Evolutionary conservation across 1,139 yeast species (phyloP).

Genomic region (Magnusiomyces ingens): DNA sequence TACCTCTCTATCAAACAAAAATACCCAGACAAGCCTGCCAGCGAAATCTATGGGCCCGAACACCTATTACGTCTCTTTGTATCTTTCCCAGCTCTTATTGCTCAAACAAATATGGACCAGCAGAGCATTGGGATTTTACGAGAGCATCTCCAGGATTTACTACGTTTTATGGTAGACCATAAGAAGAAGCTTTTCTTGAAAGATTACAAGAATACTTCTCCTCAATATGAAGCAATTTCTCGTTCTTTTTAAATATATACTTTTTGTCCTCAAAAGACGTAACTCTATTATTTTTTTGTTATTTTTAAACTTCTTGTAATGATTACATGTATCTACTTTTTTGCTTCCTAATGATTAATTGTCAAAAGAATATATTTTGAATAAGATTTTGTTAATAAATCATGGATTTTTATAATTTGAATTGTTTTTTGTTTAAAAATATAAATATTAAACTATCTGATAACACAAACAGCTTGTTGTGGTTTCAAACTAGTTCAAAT

Average conservation of each 20-base stretch:
- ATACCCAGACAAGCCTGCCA: constrained; percentile 34
- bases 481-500: no score
- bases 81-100: constrained; percentile 70
- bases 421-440: no score
- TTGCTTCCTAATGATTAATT: no score
- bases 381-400: no score
- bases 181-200: constrained; percentile 43
- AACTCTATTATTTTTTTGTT: no score
- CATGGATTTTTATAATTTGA: no score
- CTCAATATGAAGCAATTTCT: constrained; percentile 50
- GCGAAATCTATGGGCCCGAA: constrained; percentile 64
- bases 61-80: constrained; percentile 70
- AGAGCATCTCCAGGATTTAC: constrained; percentile 48
- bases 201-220: constrained; percentile 49
- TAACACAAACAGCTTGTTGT: no score
- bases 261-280: no score
- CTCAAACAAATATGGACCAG: constrained; percentile 75
- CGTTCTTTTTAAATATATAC: constrained; percentile 17
- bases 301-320: no score
- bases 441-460: no score
- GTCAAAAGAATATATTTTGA: no score
- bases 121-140: constrained; percentile 56
- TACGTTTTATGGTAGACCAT: constrained; percentile 43
- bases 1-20: constrained; percentile 49
- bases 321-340: no score